Evolutionary conservation across 2,329 filamentous ascomycete species (phyloP).

Genomic region (Botrytis galanthina): DNA sequence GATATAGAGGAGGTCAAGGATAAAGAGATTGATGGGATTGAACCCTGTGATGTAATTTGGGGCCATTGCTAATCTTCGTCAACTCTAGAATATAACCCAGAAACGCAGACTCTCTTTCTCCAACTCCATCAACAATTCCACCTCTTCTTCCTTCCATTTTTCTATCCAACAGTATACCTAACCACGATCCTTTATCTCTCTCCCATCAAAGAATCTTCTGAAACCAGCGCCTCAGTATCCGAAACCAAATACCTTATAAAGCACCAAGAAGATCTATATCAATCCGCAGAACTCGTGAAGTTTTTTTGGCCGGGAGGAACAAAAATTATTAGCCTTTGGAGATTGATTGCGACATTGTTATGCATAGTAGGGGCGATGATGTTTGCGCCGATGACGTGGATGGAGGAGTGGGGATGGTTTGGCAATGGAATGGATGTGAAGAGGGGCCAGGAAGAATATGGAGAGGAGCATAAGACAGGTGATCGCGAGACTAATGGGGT

Average conservation of each 20-base stretch:
- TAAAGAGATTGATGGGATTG: background rate
- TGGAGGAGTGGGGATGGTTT: conserved; percentile 43
- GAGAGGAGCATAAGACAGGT: background rate
- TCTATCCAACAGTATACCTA: conserved; percentile 64
- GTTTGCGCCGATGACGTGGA: conserved; percentile 50
- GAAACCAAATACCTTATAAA: conserved; percentile 65
- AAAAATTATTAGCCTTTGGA: conserved; percentile 55
- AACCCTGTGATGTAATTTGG: background rate
- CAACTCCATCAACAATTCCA: conserved; percentile 72
- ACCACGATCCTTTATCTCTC: conserved; percentile 66
- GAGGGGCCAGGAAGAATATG: background rate
- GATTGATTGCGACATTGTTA: conserved; percentile 51
- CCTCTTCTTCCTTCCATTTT: conserved; percentile 75
- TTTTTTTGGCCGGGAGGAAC: conserved; percentile 65
- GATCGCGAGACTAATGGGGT: background rate
- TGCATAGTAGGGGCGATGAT: conserved; percentile 59
- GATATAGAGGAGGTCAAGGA: background rate
- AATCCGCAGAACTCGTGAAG: conserved; percentile 70
- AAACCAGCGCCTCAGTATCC: background rate
- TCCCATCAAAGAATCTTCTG: background rate
- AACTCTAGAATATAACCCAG: conserved; percentile 60
- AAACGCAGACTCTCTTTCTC: conserved; percentile 67
- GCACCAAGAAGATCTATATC: conserved; percentile 79
- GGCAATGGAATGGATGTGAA: background rate
- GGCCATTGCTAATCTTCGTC: background rate